Conservation (phyloP, 768 basidiomycete species). For the Russula abietina region DNA sequence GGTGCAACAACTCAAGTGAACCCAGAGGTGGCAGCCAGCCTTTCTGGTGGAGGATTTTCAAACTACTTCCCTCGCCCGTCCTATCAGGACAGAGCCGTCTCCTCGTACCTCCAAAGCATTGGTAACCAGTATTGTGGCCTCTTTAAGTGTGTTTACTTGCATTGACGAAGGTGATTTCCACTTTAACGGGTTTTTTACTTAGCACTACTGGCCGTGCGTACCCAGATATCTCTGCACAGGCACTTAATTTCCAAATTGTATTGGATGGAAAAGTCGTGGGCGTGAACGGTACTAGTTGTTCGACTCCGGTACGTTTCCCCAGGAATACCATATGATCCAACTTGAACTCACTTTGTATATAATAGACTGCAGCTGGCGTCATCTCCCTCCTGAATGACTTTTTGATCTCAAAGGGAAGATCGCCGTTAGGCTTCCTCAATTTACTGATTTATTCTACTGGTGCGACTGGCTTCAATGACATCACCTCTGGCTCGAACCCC, state of each 20-base stretch:
- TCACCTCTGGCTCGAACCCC: slow-evolving; percentile 39
- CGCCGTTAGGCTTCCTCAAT: too few species aligned
- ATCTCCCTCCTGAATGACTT: too few species aligned
- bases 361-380: too few species aligned
- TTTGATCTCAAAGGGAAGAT: too few species aligned
- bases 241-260: slow-evolving; percentile 52
- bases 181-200: not conserved
- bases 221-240: slow-evolving; percentile 42
- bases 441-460: too few species aligned
- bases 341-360: too few species aligned
- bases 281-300: slow-evolving; percentile 42
- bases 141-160: slow-evolving; percentile 42
- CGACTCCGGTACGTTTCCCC: slow-evolving; percentile 29
- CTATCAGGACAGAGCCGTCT: slow-evolving; percentile 32
- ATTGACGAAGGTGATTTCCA: not conserved
- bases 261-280: slow-evolving; percentile 38
- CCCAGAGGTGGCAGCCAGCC: slow-evolving; percentile 53
- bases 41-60: slow-evolving; percentile 73
- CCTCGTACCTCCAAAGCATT: slow-evolving; percentile 33
- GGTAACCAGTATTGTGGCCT: slow-evolving; percentile 44
- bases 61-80: slow-evolving; percentile 32
- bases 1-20: slow-evolving; percentile 52
- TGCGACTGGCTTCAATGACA: too few species aligned
- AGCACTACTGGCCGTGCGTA: slow-evolving; percentile 32
- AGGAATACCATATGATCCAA: not conserved